These are phyloP conservation scores for Fusarium xyrophilum DNA, from an alignment of 2,329 filamentous ascomycete genomes.

Conservation along the genomic window DNA sequence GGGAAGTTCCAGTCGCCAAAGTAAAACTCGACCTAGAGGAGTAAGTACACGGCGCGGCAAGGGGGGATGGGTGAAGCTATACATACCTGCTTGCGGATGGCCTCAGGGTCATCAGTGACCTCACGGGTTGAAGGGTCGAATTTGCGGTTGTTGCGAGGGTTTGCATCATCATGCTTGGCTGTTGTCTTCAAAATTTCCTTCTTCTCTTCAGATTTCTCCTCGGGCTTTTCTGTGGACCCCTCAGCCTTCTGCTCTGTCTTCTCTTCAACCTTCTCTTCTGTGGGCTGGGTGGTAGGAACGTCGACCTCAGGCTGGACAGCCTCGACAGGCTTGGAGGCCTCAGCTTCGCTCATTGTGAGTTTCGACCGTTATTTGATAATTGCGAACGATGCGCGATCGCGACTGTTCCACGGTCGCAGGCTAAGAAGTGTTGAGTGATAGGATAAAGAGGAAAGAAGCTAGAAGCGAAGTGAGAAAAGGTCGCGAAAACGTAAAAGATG, in stretches of 20 bases:
- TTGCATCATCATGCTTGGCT: conserved; percentile 49
- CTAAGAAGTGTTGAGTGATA: not conserved
- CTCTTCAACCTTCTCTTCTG: conserved; percentile 40
- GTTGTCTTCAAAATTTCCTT: conserved; percentile 55
- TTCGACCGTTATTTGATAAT: conserved; percentile 9
- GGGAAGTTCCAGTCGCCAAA: conserved; percentile 91
- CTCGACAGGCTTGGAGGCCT: conserved; percentile 51
- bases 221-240: conserved; percentile 40
- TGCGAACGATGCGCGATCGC: conserved; percentile 16
- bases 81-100: conserved; percentile 82
- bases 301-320: conserved; percentile 44
- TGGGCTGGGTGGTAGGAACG: conserved; percentile 39
- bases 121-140: conserved; percentile 72
- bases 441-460: conserved; percentile 15
- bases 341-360: conserved; percentile 50
- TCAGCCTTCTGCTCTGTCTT: conserved; percentile 39
- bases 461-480: conserved; percentile 27
- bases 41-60: conserved; percentile 7
- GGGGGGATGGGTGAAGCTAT: not conserved
- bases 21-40: conserved; percentile 85
- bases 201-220: conserved; percentile 36
- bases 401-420: conserved; percentile 5
- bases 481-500: conserved; percentile 38
- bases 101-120: conserved; percentile 76
- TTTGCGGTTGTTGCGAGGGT: conserved; percentile 66